Evolutionary conservation across 805 yeast genomes (phyloP).

Genomic region (Candida sanyiensis): DNA sequence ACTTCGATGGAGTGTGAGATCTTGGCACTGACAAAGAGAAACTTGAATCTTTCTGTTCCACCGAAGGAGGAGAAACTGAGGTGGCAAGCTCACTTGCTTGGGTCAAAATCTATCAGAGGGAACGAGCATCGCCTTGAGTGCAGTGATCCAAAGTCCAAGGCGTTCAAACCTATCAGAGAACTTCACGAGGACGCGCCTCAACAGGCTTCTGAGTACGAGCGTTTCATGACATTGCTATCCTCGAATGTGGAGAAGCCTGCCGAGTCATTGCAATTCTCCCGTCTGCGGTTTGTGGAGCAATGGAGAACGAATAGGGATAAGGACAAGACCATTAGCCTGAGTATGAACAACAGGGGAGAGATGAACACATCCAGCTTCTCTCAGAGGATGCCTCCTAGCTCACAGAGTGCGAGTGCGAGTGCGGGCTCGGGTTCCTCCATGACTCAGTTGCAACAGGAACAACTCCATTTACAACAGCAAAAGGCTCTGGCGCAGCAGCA

Average conservation of each 20-base stretch:
- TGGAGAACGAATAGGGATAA: constrained; percentile 64
- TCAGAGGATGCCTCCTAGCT: constrained; percentile 10
- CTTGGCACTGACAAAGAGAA: constrained; percentile 69
- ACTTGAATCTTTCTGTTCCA: constrained; percentile 68
- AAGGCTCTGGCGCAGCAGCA: constrained; percentile 26
- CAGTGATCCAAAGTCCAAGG: constrained; percentile 31
- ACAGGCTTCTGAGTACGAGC: constrained; percentile 82
- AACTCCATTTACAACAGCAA: constrained; percentile 20
- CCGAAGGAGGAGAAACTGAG: constrained; percentile 3
- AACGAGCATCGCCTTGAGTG: constrained; percentile 39
- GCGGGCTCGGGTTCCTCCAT: neutral
- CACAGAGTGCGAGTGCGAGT: neutral
- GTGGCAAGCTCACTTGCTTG: constrained; percentile 4
- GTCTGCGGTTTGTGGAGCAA: constrained; percentile 85
- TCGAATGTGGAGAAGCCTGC: constrained; percentile 22
- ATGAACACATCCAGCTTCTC: constrained; percentile 15
- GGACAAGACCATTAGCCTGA: constrained; percentile 38
- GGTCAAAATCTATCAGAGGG: constrained; percentile 25
- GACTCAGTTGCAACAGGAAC: constrained; percentile 18
- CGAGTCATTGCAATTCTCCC: constrained; percentile 62
- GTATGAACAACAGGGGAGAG: constrained; percentile 13
- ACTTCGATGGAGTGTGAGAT: constrained; percentile 86
- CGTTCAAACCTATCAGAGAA: constrained; percentile 38
- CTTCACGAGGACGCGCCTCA: constrained; percentile 70
- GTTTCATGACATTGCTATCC: constrained; percentile 69